Base-by-base conservation (phyloP, 805 yeast species). In the Spathaspora arborariae region DNA sequence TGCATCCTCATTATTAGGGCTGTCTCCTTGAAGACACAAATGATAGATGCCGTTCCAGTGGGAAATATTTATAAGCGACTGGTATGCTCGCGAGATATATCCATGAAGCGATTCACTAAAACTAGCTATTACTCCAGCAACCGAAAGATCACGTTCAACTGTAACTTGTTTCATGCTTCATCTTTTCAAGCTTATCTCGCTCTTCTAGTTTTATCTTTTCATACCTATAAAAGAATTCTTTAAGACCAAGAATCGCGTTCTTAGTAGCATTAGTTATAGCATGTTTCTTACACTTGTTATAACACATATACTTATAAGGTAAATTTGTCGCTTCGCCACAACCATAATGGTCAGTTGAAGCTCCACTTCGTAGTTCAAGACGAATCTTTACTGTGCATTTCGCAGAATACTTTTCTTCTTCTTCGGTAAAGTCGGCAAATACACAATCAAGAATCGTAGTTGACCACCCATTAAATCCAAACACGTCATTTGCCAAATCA, bases 391-490 rank as follows among this genome's bases (percentile, higher is more conserved):
- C 72, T 11, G 51, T 48, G 10, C 64, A 61, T 15, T 52, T 53
- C 27, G 61, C 59, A 5, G 64, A 56, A 49, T 45, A 56, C 20
- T 52, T 40, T 41, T 37, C n/a, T 13, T 60, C 46, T 44, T 59
- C 52, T 19, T 56, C 57, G 40, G 67, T 56, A 15, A 60, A 54
- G 6, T 53, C 55, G 24, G 56, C 56, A 16, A 49, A 16, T 2
- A 20, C 36, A 43, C 48, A 60, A 4, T 56, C 59, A 10, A 70
- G 21, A 1, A 80, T 61, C 41, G 69, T 70, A 26, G 76, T 65
- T 5, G 74, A 68, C 85, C 85, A 81, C 7, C 85, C 85, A 49
- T 78, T 68, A 55, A 64, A 76, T 0, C 84, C 85, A 60, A 79
- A 80, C 0, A 72, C 60, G 34, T 74, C 78, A 48, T 80, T 80